Base-by-base conservation (phyloP, 1,139 yeast genomes). In the Sugiyamaella novakii region DNA sequence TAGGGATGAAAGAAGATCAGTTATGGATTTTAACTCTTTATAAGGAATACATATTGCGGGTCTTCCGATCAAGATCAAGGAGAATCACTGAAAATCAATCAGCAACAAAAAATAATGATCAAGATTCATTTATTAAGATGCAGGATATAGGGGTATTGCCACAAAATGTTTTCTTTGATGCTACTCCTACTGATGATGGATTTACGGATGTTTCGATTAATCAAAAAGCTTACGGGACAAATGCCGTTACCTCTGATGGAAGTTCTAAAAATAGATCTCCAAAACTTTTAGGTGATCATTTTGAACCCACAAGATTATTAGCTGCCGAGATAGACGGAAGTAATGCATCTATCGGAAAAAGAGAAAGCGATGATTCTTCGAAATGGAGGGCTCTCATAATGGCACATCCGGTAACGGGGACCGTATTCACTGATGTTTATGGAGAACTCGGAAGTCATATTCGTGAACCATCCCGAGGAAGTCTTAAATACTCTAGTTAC, bases 1-100 rank as follows among this genome's bases (percentile, higher is more conserved):
- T 86, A 14, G 98, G 97, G 0, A 70, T 91, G 42, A 76, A 74
- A 15, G 86, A 81, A 14, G 76, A 73, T 11, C 95, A 89, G 46
- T 62, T 87, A 18, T 91, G 98, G 98, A 92, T 91, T 66, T 70
- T 92, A 5, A 50, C 56, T 3, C 57, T 52, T 3, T 62, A 88
- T 46, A 73, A 91, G 50, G 83, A 83, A 38, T 87, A 88, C 59
- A 77, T 89, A 5, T 75, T 71, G 57, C 78, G 83, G 52, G 80
- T 46, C n/a, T 31, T 39, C 30, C n/a, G 41, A 28, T 34, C 84
- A 2, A 80, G 86, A 3, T 70, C 73, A 49, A 56, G 60, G 50
- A 51, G 55, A 50, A 43, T 49, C 46, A 39, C 62, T 14, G 39
- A 22, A 5, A 41, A 30, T n/a, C 24, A 35, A 5, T 37, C 31